Evolutionary conservation across 2,329 filamentous ascomycete genomes (phyloP), one percentile per base, ranked within the genome.

Genomic region (Diaporthe ampelina): DNA sequence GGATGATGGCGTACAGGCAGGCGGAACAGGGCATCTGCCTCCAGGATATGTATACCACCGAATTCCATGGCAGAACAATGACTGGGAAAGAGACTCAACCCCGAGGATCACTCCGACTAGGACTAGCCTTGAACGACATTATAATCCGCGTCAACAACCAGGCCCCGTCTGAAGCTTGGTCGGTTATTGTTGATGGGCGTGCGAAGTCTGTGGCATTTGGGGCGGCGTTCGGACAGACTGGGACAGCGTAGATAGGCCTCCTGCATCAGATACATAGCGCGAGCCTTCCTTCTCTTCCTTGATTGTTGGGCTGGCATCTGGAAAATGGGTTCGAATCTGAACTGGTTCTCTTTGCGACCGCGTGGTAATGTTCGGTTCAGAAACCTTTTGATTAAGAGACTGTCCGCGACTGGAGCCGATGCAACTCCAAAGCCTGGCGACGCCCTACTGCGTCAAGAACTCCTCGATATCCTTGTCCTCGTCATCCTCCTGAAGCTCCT

Each of bases 391-490:
- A 54, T 68, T 54, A 48, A 68, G 48, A 54, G 4, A 7, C 45
- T 67, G 54, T 40, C 32, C n/a, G n/a, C n/a, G 32, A 35, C 24
- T 9, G 10, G 21, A 35, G 10, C 32, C 63, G 63, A 40, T 13
- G n/a, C 63, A 21, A 8, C 8, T 9, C 63, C 11, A 2, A 19
- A 40, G 1, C 21, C 19, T 6, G 1, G 32, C n/a, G 4, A 6
- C 21, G 15, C 32, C 8, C 59, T 83, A 88, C 80, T 91, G 88
- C 78, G 90, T 87, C 81, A 95, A 82, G 79, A 93, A 91, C 83
- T 95, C 92, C 80, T 91, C 89, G 78, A 95, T 93, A 81, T 95
- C 93, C 84, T 93, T 93, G 81, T 94, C 92, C 75, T 93, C 91
- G 77, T 94, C 88, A 74, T 92, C 90, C 78, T 92, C 91, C 75